Conservation (phyloP, 495 filamentous ascomycete species). For the Aspergillus kassunensis region DNA sequence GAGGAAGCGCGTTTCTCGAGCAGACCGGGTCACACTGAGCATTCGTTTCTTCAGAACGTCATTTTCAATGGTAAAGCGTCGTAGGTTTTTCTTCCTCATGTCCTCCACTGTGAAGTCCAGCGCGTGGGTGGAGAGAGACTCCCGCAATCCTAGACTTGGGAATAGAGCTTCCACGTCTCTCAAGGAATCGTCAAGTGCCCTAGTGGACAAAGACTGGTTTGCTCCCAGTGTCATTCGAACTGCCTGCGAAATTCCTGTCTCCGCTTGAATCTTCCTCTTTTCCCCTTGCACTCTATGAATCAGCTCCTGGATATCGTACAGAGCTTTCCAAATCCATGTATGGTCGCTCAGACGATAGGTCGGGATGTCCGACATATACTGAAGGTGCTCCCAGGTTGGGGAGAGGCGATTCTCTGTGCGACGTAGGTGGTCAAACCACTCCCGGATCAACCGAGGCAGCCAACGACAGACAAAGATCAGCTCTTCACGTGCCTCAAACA, state of each 20-base stretch:
- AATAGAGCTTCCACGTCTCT: not conserved
- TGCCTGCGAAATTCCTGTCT: not conserved
- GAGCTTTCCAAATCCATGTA: slow-evolving; percentile 7
- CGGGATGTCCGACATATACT: not conserved
- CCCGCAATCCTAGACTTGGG: not conserved
- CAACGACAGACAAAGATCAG: slow-evolving; percentile 5
- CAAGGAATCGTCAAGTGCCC: not conserved
- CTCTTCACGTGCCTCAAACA: not conserved
- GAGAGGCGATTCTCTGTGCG: not conserved
- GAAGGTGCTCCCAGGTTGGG: slow-evolving; percentile 2
- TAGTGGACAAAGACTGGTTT: not conserved
- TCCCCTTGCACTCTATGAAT: slow-evolving; percentile 2
- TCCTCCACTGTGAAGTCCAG: slow-evolving; percentile 4
- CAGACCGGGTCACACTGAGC: slow-evolving; percentile 3
- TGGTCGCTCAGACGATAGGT: slow-evolving; percentile 6
- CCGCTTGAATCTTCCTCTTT: not conserved
- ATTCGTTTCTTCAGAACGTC: slow-evolving; percentile 5
- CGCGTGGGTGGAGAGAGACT: not conserved
- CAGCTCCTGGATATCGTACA: not conserved
- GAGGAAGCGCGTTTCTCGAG: slow-evolving; percentile 6
- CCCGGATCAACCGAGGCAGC: slow-evolving; percentile 1
- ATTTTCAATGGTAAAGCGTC: slow-evolving; percentile 5
- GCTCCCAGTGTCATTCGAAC: not conserved
- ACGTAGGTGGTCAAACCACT: not conserved
- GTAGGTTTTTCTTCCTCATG: slow-evolving; percentile 6